Evolutionary conservation across 2,329 filamentous ascomycete species (phyloP).

Genomic region (Diaporthe citrichinensis): DNA sequence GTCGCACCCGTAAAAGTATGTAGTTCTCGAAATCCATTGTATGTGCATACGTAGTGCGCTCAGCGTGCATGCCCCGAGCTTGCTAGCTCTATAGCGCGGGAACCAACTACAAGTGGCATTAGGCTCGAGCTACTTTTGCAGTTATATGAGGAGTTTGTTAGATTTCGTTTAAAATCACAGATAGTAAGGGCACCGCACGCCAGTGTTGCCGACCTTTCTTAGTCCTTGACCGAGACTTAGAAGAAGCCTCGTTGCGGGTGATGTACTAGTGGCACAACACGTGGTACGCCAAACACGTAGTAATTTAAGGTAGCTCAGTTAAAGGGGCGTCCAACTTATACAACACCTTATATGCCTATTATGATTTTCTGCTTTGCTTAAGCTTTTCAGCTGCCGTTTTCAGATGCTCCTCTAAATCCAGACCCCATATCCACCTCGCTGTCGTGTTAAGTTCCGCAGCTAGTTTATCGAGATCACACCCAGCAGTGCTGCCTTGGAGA

Average conservation of each 20-base stretch:
- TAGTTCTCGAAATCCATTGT: no score
- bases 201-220: neutral
- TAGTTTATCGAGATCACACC: slow-evolving; percentile 15
- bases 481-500: slow-evolving; percentile 14
- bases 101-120: neutral
- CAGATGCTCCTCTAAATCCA: slow-evolving; percentile 21
- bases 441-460: neutral
- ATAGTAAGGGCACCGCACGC: neutral
- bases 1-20: no score
- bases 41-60: no score
- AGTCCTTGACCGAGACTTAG: neutral
- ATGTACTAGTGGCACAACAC: neutral
- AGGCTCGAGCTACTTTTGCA: neutral
- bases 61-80: no score
- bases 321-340: neutral
- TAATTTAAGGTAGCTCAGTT: neutral
- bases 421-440: slow-evolving; percentile 25
- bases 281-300: neutral
- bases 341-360: neutral
- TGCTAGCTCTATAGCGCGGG: no score
- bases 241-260: neutral
- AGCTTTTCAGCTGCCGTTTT: slow-evolving; percentile 1
- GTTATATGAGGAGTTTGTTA: neutral
- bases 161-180: neutral
- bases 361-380: neutral